phyloP scores from a whole-genome alignment of 305 asterid species.

The Ajuga reptans region DNA sequence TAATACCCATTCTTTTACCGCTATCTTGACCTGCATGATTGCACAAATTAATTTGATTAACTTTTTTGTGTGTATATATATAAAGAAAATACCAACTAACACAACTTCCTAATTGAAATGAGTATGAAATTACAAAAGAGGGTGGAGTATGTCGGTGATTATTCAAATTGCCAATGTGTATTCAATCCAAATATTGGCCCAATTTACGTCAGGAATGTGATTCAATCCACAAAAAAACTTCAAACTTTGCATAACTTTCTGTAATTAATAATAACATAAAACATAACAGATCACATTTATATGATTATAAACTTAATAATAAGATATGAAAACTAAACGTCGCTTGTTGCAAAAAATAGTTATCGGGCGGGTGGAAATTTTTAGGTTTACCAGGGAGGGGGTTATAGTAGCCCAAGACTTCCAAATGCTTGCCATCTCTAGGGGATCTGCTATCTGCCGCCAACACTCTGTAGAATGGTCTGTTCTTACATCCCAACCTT shows the following conservation, averaged over 20 bases:
- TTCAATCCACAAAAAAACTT: not conserved
- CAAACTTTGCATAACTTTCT: not conserved
- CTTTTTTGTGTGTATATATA: not conserved
- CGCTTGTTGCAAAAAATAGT: too few species aligned
- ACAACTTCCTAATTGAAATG: not conserved
- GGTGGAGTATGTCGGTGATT: not conserved
- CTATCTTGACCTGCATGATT: conserved; percentile 78
- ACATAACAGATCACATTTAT: not conserved
- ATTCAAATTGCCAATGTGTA: not conserved
- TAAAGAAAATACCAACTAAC: not conserved
- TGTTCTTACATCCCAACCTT: conserved; percentile 70
- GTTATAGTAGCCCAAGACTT: conserved; percentile 80
- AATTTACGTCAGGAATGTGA: conserved; percentile 2
- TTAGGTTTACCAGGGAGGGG: conserved; percentile 65
- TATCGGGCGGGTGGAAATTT: not conserved
- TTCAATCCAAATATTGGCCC: not conserved
- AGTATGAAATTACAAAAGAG: not conserved
- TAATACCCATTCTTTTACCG: conserved; percentile 87
- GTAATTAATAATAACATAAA: not conserved
- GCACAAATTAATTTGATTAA: conserved; percentile 15
- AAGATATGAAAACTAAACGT: too few species aligned
- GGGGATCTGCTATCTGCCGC: conserved; percentile 93
- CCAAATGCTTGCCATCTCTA: conserved; percentile 93
- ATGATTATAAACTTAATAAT: too few species aligned
- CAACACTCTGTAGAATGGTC: conserved; percentile 85